Evolutionary conservation across 306 rosid species (phyloP), one percentile per base, ranked within the genome.

Genomic region (Mimosa bimucronata): DNA sequence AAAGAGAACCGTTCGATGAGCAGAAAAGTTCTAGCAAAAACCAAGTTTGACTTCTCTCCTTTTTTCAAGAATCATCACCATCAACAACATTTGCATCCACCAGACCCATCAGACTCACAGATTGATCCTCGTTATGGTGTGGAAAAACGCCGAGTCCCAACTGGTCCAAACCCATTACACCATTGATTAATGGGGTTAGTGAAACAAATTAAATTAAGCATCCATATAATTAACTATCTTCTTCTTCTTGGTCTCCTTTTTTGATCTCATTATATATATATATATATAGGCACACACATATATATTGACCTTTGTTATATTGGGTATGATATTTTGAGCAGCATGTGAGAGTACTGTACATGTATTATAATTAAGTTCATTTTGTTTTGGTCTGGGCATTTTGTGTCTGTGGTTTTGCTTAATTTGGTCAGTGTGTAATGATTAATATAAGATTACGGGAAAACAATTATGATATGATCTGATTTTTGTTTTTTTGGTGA

Each of bases 131-230:
- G 92, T 21, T 94, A 94, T 38, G 97, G 98, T 1, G 94, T 92
- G 16, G 91, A 92, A 84, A 94, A 94, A 82, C 94, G 97, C 19
- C 94, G 91, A 1, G 98, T 94, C 40, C 98, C 98, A 21, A 92
- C 91, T 0, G 98, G 98, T 84, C 98, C 98, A 52, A 94, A 94
- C 62, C 98, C 97, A 18, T 88, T 94, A 81, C 98, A 94, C 92
- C 97, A 94, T 79, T 90, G 89, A 85, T 53, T 50, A 18, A 16
- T 87, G 76, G 55, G 77, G 57, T 61, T 13, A 61, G 67, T 61
- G 10, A 61, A 61, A 61, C 9, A 61, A 28, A 55, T 55, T 55
- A 55, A 61, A 37, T 55, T 55, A 55, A 61, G 38, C 38, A 61
- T 26, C 7, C 38, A 61, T 28, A 61, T 61, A 61, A 61, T 61